Conservation (phyloP, 257 asterid species). For the Nicotiana tomentosiformis region DNA sequence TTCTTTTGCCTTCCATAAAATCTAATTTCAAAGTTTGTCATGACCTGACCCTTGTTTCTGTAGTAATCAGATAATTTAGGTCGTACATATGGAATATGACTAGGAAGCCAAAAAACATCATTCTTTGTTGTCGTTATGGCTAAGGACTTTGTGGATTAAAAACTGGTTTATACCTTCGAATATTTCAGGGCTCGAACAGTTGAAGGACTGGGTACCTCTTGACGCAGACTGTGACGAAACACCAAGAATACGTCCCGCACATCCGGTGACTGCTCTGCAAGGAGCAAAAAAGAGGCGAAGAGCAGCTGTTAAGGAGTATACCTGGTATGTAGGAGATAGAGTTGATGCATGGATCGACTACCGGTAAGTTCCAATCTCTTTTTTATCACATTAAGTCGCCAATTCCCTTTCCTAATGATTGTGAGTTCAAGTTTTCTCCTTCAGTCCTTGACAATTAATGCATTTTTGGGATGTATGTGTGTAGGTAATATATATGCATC, state of each 20-base stretch:
- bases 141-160: background rate
- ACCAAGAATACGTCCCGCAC: constrained; percentile 65
- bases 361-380: constrained; percentile 38
- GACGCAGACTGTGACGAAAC: constrained; percentile 47
- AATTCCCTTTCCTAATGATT: background rate
- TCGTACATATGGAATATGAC: background rate
- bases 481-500: background rate
- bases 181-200: constrained; percentile 41
- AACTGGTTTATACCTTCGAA: background rate
- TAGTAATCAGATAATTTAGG: background rate
- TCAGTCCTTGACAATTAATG: background rate
- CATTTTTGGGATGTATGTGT: background rate
- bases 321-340: constrained; percentile 85
- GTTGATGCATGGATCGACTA: constrained; percentile 78
- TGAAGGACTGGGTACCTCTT: constrained; percentile 83
- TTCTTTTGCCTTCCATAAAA: background rate
- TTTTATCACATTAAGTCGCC: background rate
- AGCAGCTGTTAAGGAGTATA: constrained; percentile 56
- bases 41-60: background rate
- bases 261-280: constrained; percentile 48
- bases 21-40: background rate
- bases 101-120: background rate
- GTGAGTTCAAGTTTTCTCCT: background rate
- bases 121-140: background rate
- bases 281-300: constrained; percentile 85